These are phyloP conservation scores for Neolecta irregularis DNA, from an alignment of 1,139 yeast species.

Conservation along the genomic window DNA sequence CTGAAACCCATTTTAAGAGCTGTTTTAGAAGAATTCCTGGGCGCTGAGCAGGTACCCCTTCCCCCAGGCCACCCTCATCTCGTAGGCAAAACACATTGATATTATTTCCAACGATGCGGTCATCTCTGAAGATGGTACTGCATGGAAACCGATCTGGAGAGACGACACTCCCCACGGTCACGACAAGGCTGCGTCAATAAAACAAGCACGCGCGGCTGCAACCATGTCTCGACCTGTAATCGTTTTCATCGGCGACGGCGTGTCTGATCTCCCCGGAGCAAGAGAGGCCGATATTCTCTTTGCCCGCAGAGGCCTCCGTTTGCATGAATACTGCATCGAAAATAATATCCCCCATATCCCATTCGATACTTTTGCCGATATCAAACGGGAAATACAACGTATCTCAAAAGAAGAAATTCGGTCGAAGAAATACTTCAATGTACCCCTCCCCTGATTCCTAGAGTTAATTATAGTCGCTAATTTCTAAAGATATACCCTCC, in stretches of 20 bases:
- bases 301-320: slow-evolving; percentile 29
- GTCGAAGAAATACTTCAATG: too few relatives aligned
- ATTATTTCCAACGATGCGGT: slow-evolving; percentile 46
- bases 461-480: too few relatives aligned
- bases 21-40: slow-evolving; percentile 43
- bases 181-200: slow-evolving; percentile 47
- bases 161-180: slow-evolving; percentile 52
- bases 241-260: slow-evolving; percentile 33
- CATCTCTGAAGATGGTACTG: slow-evolving; percentile 28
- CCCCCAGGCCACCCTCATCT: background rate
- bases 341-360: slow-evolving; percentile 30
- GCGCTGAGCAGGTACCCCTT: slow-evolving; percentile 24
- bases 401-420: too few relatives aligned
- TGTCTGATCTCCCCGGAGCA: slow-evolving; percentile 33
- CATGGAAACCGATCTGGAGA: slow-evolving; percentile 46
- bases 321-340: slow-evolving; percentile 30
- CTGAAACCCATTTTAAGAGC: slow-evolving; percentile 47
- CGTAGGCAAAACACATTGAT: slow-evolving; percentile 29
- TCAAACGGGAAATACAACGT: slow-evolving; percentile 22
- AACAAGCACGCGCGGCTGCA: slow-evolving; percentile 25
- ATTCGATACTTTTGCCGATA: slow-evolving; percentile 29
- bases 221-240: slow-evolving; percentile 21
- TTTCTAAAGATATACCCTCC: too few relatives aligned
- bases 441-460: too few relatives aligned
- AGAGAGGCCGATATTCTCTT: slow-evolving; percentile 31